Conservation (phyloP, 108 stramenopile genomes). For the Skeletonema tropicum region DNA sequence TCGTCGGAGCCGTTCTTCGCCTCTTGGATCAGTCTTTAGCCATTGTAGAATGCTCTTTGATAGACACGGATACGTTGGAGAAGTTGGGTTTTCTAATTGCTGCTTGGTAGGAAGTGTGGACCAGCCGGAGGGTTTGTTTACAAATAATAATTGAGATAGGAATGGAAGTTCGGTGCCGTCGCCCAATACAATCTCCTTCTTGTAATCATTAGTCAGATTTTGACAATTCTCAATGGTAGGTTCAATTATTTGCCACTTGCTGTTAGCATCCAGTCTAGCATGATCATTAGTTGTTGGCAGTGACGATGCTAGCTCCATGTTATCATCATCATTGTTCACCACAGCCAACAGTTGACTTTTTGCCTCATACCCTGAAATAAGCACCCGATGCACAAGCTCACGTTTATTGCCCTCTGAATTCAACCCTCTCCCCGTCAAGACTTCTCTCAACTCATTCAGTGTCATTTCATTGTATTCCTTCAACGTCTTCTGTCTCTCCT, state of each 20-base stretch:
- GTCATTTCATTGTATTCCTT: not conserved
- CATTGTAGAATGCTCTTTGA: constrained; percentile 26
- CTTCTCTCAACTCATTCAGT: not conserved
- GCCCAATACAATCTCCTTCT: not conserved
- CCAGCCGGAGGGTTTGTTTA: constrained; percentile 43
- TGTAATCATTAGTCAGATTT: not conserved
- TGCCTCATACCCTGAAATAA: not conserved
- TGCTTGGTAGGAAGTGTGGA: constrained; percentile 43
- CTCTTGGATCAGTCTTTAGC: constrained; percentile 26
- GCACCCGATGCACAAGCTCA: not conserved
- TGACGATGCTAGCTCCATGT: not conserved
- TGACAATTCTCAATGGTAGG: not conserved
- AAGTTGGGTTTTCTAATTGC: constrained; percentile 18
- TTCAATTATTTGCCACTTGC: not conserved
- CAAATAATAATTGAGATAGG: constrained; percentile 37
- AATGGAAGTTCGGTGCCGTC: constrained; percentile 22
- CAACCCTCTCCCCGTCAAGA: not conserved
- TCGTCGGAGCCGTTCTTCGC: constrained; percentile 9
- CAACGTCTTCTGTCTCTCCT: not conserved
- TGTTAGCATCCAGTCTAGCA: not conserved
- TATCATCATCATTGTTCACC: not conserved
- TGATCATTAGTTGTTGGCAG: not conserved
- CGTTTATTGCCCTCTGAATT: not conserved
- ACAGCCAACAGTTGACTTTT: not conserved
- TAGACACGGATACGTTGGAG: constrained; percentile 29